Conservation (phyloP, 345 rosid species). For the Aurinia saxatilis region DNA sequence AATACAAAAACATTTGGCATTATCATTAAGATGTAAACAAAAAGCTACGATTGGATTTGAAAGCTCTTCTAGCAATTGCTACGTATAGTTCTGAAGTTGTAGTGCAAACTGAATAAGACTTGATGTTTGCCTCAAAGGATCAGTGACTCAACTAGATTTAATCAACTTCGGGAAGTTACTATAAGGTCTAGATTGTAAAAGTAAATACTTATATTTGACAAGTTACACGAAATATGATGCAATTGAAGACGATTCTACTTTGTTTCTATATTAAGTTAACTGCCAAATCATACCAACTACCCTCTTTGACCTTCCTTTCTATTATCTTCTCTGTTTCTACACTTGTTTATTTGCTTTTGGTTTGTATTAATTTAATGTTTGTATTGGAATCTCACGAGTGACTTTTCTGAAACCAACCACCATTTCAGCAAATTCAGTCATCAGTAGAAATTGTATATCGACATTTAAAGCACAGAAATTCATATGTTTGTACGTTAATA, state of each 20-base stretch:
- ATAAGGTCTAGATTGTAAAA: not conserved
- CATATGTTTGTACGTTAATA: not conserved
- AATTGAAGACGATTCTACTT: not conserved
- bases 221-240: not conserved
- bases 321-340: not conserved
- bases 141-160: not conserved
- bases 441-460: not conserved
- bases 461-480: conserved; percentile 13
- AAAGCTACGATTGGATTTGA: not conserved
- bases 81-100: not conserved
- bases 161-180: not conserved
- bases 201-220: not conserved
- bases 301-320: not conserved
- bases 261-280: conserved; percentile 18
- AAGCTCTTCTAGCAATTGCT: not conserved
- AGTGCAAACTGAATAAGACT: not conserved
- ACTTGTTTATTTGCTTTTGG: not conserved
- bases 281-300: conserved; percentile 10
- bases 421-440: not conserved
- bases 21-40: not conserved
- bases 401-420: conserved; percentile 24
- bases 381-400: conserved; percentile 14
- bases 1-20: conserved; percentile 3
- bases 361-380: conserved; percentile 15
- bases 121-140: not conserved